Evolutionary conservation across 305 asterid species (phyloP).

Genomic region (Fraxinus albicans): DNA sequence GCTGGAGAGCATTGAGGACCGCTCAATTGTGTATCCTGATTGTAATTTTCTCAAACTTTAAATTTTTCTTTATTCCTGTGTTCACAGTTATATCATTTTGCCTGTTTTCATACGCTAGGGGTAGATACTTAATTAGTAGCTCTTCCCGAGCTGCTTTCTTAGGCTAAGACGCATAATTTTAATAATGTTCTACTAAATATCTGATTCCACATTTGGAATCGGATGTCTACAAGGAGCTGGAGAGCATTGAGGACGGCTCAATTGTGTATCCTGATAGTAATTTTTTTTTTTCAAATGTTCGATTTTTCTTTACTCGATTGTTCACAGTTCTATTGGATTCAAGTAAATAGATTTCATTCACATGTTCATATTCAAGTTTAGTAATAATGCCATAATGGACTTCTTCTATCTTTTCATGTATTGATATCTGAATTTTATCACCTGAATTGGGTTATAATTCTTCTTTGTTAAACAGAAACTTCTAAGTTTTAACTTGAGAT

Average conservation of each 20-base stretch:
- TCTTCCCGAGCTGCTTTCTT: too few relatives aligned
- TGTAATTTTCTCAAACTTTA: conserved; percentile 45
- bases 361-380: not conserved
- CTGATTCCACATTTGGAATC: conserved; percentile 47
- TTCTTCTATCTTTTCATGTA: not conserved
- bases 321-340: not conserved
- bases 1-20: conserved; percentile 59
- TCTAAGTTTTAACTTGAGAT: not conserved
- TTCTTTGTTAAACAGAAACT: not conserved
- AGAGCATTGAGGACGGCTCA: conserved; percentile 55
- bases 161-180: too few relatives aligned
- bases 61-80: not conserved
- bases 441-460: not conserved
- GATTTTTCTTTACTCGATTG: not conserved
- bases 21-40: conserved; percentile 77
- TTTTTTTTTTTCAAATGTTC: conserved; percentile 10
- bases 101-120: too few relatives aligned
- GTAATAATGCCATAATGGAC: not conserved
- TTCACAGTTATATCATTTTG: too few relatives aligned
- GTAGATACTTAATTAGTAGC: too few relatives aligned
- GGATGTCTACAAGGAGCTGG: conserved; percentile 74
- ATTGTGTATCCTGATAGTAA: conserved; percentile 85
- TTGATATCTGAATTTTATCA: not conserved
- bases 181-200: too few relatives aligned
- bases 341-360: not conserved